A percentile compares a stretch with the other conserved stretches of the same genome.
phyloP scores from a whole-genome alignment of 2,329 filamentous ascomycete species.

The Hymenoscyphus occultus region DNA sequence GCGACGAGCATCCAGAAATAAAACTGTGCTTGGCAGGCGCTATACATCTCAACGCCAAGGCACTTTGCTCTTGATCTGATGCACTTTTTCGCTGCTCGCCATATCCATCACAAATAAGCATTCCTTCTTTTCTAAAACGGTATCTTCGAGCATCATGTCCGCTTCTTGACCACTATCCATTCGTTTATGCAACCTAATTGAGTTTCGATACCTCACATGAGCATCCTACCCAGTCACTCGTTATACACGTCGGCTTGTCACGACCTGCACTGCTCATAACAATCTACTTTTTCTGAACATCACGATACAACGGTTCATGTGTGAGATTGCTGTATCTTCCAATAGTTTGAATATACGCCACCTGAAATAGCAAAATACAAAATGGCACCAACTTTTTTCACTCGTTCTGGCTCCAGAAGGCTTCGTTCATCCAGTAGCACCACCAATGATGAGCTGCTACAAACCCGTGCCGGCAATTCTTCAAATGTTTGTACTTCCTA shows the following conservation, averaged over 20 bases:
- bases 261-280: neutral
- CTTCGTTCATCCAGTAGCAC: neutral
- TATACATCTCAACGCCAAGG: no score
- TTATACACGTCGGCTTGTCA: neutral
- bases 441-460: neutral
- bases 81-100: neutral
- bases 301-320: neutral
- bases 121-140: neutral
- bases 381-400: neutral
- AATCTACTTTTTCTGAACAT: neutral
- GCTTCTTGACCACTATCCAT: conserved; percentile 1
- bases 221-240: neutral
- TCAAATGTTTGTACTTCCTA: neutral
- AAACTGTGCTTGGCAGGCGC: no score
- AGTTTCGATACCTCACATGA: neutral
- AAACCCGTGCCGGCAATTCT: neutral
- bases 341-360: neutral
- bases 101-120: neutral
- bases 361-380: neutral
- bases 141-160: neutral
- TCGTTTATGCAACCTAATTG: neutral
- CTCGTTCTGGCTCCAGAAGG: neutral
- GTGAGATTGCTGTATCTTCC: neutral
- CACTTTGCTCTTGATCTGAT: no score
- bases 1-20: no score